phyloP scores from a whole-genome alignment of 768 basidiomycete species.

The Agrocybe chaxingu region DNA sequence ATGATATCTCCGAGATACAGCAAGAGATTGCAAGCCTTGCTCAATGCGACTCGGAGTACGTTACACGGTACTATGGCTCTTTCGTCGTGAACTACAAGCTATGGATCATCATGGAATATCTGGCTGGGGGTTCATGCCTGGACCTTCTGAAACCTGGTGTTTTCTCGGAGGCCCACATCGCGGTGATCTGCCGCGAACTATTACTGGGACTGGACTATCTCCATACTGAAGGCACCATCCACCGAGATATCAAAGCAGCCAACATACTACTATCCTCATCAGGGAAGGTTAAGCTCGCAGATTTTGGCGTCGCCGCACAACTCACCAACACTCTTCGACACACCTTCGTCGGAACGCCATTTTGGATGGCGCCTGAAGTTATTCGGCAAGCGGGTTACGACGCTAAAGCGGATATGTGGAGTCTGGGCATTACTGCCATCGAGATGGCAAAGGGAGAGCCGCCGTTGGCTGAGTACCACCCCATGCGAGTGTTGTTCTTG shows the following conservation, averaged over 20 bases:
- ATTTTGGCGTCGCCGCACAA: conserved; percentile 98
- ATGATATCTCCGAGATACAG: conserved; percentile 98
- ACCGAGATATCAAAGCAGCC: conserved; percentile 98
- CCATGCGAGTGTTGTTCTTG: conserved; percentile 96
- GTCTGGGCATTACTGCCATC: conserved; percentile 95
- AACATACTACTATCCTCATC: conserved; percentile 89
- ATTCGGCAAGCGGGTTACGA: conserved; percentile 97
- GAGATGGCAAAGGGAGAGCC: conserved; percentile 99
- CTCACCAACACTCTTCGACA: conserved; percentile 91
- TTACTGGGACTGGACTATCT: conserved; percentile 92
- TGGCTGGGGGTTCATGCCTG: conserved; percentile 97
- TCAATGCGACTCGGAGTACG: conserved; percentile 94
- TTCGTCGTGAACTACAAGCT: conserved; percentile 97
- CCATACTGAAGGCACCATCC: conserved; percentile 94
- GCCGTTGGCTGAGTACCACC: conserved; percentile 94
- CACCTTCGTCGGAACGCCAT: conserved; percentile 96
- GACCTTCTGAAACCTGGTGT: conserved; percentile 91
- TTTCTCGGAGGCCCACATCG: conserved; percentile 92
- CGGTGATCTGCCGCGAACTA: conserved; percentile 91
- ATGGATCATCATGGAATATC: conserved; percentile 99
- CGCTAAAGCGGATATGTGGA: conserved; percentile 96
- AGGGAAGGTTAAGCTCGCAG: conserved; percentile 95
- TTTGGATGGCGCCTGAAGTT: conserved; percentile 99
- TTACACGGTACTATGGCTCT: conserved; percentile 94
- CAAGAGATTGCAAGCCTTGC: conserved; percentile 97